Evolutionary conservation across 23 red algal genomes (phyloP), one percentile per base, ranked within the genome.

Genomic region (Chondrus crispus): DNA sequence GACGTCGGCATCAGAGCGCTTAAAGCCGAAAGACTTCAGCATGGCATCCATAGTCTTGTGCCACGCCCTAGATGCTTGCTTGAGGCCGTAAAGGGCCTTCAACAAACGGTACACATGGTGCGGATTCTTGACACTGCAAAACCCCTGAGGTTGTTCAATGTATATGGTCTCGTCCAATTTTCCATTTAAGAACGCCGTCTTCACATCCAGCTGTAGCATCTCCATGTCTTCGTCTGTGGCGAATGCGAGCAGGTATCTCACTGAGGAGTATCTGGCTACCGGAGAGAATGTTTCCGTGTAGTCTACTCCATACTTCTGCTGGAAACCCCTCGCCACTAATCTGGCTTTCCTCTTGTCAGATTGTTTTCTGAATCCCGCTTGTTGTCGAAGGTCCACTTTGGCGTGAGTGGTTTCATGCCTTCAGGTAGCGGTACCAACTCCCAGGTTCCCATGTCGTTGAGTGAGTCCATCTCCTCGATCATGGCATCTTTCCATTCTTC

Each of bases 11-110:
- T 38, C 14, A 72, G 33, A 16, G 16, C 0, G 26, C 26, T 16
- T 72, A 0, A 16, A 14, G 18, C 16, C 14, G 66, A 16, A 72
- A 1, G 16, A 20, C 26, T 16, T 30, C 66, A 72, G 26, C 16
- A 29, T 72, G 33, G 26, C 16, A n/a, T n/a, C n/a, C n/a, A n/a
- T n/a, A n/a, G n/a, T n/a, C n/a, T n/a, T 29, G 14, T 38, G 46
- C 81, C 58, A 69, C 22, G 13, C 40, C 55, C 55, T 22, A 38
- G 53, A 53, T 69, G 81, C 57, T 41, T 85, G 81, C 18, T 69
- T 28, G 30, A 85, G 35, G 45, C 81, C 81, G 50, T 85, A 85
- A 35, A 85, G 39, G 8, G 81, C 1, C 37, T 2, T 85, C 19
- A 68, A 37, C 13, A 69, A 57, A 29, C 55, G 20, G 53, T 53